A percentile compares a stretch with the other conserved stretches of the same genome.
Conservation (phyloP, 106 monocot genomes). For the Amphibolis antarctica region DNA sequence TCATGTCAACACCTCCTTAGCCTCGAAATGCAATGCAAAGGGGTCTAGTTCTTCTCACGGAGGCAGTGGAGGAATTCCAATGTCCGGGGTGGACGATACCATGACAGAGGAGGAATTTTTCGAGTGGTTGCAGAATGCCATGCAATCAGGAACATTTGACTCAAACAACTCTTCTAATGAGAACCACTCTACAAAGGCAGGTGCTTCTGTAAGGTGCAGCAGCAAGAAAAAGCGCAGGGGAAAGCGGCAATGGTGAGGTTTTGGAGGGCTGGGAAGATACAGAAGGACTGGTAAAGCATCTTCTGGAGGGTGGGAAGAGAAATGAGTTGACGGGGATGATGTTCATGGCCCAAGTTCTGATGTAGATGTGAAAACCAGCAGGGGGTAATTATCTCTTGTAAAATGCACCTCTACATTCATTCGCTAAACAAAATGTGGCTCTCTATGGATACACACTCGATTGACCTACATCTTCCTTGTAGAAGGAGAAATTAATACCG, state of each 20-base stretch:
- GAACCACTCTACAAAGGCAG: slow-evolving; percentile 13
- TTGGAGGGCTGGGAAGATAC: too few relatives aligned
- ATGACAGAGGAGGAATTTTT: slow-evolving; percentile 73
- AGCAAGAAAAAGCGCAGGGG: slow-evolving; percentile 51
- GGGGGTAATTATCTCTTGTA: too few relatives aligned
- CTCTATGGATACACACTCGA: too few relatives aligned
- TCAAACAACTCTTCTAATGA: slow-evolving; percentile 10
- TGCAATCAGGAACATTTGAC: slow-evolving; percentile 56
- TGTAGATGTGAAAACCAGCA: too few relatives aligned
- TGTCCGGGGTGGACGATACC: slow-evolving; percentile 24
- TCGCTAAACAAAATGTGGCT: too few relatives aligned
- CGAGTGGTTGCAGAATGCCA: slow-evolving; percentile 76
- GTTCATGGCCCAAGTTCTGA: too few relatives aligned
- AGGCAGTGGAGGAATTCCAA: slow-evolving; percentile 14
- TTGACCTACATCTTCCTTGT: too few relatives aligned
- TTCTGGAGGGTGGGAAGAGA: too few relatives aligned
- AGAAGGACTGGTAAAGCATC: too few relatives aligned
- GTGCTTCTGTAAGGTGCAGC: slow-evolving; percentile 20
- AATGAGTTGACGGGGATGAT: too few relatives aligned
- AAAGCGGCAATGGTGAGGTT: slow-evolving; percentile 52
- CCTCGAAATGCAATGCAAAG: slow-evolving; percentile 39
- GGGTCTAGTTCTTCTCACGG: slow-evolving; percentile 31
- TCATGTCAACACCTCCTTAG: slow-evolving; percentile 62
- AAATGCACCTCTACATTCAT: too few relatives aligned
- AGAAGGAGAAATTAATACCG: too few relatives aligned